Evolutionary conservation across 257 asterid genomes (phyloP).

Genomic region (Forsythia suspensa): DNA sequence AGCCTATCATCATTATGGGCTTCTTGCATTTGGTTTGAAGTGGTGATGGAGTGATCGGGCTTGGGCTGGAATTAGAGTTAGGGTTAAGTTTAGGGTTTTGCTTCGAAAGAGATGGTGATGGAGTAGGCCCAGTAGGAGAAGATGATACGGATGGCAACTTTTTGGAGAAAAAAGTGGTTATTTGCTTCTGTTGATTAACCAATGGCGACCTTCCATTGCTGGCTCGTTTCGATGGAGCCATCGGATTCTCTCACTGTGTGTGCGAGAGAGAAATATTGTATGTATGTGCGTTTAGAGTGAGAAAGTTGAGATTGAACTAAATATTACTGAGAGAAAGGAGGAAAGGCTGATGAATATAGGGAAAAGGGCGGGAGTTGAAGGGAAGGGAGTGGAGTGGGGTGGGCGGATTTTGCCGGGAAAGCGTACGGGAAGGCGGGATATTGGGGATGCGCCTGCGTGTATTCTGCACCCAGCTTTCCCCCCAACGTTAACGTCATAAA

Average conservation of each 20-base stretch:
- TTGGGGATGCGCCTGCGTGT: neutral
- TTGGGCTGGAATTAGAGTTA: constrained; percentile 25
- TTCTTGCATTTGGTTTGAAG: constrained; percentile 47
- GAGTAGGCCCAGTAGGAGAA: neutral
- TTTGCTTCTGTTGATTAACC: constrained; percentile 85
- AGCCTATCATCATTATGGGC: constrained; percentile 52
- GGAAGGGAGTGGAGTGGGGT: neutral
- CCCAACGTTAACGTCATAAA: neutral
- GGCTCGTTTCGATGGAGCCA: constrained; percentile 57
- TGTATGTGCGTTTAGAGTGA: neutral
- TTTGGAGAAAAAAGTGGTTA: constrained; percentile 66
- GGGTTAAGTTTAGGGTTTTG: constrained; percentile 47
- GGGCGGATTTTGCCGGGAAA: neutral
- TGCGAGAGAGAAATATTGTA: neutral
- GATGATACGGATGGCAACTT: neutral
- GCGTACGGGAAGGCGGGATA: neutral
- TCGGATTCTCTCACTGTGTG: neutral
- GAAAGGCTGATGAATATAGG: neutral
- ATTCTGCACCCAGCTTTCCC: neutral
- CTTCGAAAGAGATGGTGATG: constrained; percentile 10
- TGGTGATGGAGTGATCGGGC: constrained; percentile 51
- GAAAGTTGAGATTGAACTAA: neutral
- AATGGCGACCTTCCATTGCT: constrained; percentile 89
- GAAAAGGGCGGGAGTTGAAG: neutral
- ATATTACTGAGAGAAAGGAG: neutral